These are phyloP conservation scores for Podila epigama DNA, from an alignment of 192 early-diverging fungal species.

Conservation along the genomic window DNA sequence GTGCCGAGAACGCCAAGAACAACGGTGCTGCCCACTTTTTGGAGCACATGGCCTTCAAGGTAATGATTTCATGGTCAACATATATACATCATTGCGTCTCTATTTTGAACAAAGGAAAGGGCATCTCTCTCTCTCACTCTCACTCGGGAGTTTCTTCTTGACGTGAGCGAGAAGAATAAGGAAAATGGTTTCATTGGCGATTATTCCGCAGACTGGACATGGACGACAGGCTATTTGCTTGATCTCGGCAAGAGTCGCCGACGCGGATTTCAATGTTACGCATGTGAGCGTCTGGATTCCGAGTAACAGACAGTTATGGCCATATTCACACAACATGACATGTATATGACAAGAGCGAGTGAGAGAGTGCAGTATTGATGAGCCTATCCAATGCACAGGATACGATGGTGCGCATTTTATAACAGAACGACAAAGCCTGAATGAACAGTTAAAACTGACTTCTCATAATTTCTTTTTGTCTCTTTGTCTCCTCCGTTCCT, in stretches of 20 bases:
- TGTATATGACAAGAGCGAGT: background rate
- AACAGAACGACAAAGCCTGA: background rate
- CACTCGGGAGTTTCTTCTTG: too few relatives aligned
- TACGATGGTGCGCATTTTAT: background rate
- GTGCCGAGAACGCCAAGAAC: conserved; percentile 82
- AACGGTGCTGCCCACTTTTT: conserved; percentile 98
- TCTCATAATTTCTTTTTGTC: too few relatives aligned
- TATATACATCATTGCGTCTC: too few relatives aligned
- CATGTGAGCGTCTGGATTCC: background rate
- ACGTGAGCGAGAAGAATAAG: too few relatives aligned
- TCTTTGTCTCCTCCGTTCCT: background rate
- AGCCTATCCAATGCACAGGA: background rate
- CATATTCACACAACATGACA: background rate
- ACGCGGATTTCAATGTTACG: background rate
- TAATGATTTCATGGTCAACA: conserved; percentile 24
- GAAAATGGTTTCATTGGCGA: background rate
- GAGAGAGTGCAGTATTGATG: background rate
- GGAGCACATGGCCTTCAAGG: conserved; percentile 99
- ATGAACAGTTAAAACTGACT: too few relatives aligned
- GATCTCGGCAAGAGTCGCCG: background rate
- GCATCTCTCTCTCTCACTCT: background rate
- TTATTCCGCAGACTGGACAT: too few relatives aligned
- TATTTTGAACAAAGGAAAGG: background rate
- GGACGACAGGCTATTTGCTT: too few relatives aligned
- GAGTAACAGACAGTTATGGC: too few relatives aligned